Conservation (phyloP, 2,329 filamentous ascomycete species). For the Nothopassalora personata region DNA sequence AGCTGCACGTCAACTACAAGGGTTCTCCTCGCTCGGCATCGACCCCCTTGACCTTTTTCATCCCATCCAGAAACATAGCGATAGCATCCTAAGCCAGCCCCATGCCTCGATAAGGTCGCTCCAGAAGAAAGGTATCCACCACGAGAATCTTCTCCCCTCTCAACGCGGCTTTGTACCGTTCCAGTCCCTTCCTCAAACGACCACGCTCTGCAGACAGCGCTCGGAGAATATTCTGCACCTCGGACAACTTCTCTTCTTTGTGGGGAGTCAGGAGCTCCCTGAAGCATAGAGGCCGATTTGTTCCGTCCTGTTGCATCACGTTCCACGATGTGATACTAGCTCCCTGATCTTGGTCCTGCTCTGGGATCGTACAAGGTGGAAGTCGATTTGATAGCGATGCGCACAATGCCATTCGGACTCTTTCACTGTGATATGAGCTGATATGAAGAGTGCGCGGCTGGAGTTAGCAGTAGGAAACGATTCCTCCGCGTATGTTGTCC, state of each 20-base stretch:
- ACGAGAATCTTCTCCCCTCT: not conserved
- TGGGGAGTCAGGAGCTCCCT: not conserved
- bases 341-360: not conserved
- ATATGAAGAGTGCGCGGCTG: not conserved
- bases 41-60: not conserved
- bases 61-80: not conserved
- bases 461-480: not conserved
- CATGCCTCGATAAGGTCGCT: not conserved
- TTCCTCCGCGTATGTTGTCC: not conserved
- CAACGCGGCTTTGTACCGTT: not conserved
- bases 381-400: not conserved
- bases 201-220: not conserved
- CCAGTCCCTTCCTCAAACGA: not conserved
- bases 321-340: not conserved
- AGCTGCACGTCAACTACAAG: too few species aligned
- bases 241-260: not conserved
- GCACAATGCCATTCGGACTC: not conserved
- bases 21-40: not conserved
- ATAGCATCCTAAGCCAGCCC: slow-evolving; percentile 1
- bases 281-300: not conserved
- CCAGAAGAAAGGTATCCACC: not conserved
- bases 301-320: not conserved
- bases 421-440: not conserved
- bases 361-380: not conserved
- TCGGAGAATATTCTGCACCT: not conserved